Conservation (phyloP, 306 rosid genomes). For the Amphicarpaea edgeworthii region DNA sequence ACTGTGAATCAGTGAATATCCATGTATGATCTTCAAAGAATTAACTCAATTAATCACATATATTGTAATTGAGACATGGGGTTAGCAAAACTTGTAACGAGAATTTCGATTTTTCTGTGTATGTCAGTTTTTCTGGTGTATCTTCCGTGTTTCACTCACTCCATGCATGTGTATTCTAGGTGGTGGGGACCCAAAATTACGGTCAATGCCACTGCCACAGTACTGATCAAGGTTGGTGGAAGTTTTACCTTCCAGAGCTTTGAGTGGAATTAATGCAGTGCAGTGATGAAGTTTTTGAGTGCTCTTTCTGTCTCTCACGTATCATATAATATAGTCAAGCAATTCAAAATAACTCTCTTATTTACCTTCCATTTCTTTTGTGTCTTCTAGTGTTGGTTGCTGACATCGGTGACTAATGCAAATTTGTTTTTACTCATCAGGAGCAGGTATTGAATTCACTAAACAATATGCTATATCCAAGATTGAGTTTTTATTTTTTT, state of each 20-base stretch:
- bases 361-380: constrained; percentile 21
- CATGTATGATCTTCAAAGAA: too few species aligned
- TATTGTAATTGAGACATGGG: not conserved
- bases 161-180: constrained; percentile 54
- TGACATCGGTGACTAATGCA: constrained; percentile 32
- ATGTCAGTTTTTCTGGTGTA: constrained; percentile 34
- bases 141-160: constrained; percentile 27
- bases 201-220: constrained; percentile 51
- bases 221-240: constrained; percentile 58
- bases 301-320: constrained; percentile 18
- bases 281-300: constrained; percentile 36
- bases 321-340: not conserved
- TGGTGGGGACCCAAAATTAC: constrained; percentile 49
- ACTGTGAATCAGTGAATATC: too few species aligned
- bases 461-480: too few species aligned
- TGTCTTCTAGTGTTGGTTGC: constrained; percentile 31
- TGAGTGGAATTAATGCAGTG: constrained; percentile 49
- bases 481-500: too few species aligned
- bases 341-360: constrained; percentile 8
- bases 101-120: constrained; percentile 6
- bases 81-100: not conserved
- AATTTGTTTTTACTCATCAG: constrained; percentile 36
- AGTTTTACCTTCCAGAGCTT: constrained; percentile 50
- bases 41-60: too few species aligned
- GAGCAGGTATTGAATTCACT: constrained; percentile 10